These are phyloP conservation scores for Yarrowia yakushimensis DNA, from an alignment of 805 yeast species.

Conservation along the genomic window DNA sequence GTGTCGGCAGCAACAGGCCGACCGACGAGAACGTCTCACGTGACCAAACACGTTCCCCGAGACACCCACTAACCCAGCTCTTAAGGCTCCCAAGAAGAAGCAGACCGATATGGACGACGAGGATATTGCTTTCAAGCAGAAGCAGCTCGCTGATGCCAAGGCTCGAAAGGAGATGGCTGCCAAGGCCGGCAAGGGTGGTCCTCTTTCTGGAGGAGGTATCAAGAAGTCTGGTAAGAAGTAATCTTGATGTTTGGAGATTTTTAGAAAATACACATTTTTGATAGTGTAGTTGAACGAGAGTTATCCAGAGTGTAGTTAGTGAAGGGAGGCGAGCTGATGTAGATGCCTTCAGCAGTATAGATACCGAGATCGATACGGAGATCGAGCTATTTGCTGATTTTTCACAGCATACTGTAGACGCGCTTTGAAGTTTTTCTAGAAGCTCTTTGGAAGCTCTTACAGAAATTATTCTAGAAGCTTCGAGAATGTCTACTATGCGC, in stretches of 20 bases:
- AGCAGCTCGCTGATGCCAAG: constrained; percentile 91
- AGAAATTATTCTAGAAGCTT: too few relatives aligned
- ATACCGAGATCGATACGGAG: too few relatives aligned
- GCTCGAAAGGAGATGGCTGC: constrained; percentile 89
- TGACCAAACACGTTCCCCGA: not conserved
- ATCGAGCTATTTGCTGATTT: too few relatives aligned
- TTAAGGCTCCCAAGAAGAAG: constrained; percentile 73
- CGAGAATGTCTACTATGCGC: too few relatives aligned
- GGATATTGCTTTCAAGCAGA: constrained; percentile 84
- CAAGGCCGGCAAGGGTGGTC: constrained; percentile 86
- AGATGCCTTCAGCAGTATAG: too few relatives aligned
- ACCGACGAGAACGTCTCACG: not conserved
- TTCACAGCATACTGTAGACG: too few relatives aligned
- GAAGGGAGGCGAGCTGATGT: too few relatives aligned
- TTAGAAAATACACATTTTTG: too few relatives aligned
- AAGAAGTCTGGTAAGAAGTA: constrained; percentile 54
- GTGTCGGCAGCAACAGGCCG: not conserved
- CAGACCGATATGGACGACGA: constrained; percentile 83
- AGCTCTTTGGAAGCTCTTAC: too few relatives aligned
- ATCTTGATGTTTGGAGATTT: not conserved
- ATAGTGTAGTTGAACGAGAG: too few relatives aligned
- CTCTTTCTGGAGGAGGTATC: constrained; percentile 90
- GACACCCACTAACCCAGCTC: constrained; percentile 39
- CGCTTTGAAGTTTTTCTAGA: too few relatives aligned
- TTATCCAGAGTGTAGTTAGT: too few relatives aligned